Conservation (phyloP, 2,329 filamentous ascomycete genomes). For the Arthrobotrys pseudoclavata region DNA sequence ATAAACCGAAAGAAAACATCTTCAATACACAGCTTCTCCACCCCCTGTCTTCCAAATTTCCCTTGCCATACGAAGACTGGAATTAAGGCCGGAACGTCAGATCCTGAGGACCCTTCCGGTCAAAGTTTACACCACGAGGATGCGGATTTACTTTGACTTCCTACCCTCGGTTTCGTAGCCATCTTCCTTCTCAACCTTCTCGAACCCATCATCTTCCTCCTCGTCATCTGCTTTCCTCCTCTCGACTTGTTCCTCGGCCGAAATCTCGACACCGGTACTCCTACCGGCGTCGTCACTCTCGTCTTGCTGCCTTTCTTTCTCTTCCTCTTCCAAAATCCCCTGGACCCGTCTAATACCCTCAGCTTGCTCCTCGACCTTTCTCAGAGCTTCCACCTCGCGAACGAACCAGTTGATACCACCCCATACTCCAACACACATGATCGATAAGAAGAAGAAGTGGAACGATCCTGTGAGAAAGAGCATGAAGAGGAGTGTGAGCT, state of each 20-base stretch:
- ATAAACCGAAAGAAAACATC: slow-evolving; percentile 10
- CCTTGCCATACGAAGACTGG: not conserved
- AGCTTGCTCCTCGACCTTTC: slow-evolving; percentile 67
- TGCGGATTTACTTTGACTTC: slow-evolving; percentile 51
- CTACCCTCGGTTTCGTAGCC: slow-evolving; percentile 57
- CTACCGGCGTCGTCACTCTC: slow-evolving; percentile 68
- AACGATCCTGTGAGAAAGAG: slow-evolving; percentile 86
- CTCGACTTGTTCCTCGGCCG: slow-evolving; percentile 63
- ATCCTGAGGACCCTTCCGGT: not conserved
- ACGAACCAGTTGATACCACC: slow-evolving; percentile 98
- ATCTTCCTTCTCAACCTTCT: slow-evolving; percentile 59
- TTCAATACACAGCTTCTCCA: slow-evolving; percentile 10
- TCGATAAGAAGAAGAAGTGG: slow-evolving; percentile 86
- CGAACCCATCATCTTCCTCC: slow-evolving; percentile 68
- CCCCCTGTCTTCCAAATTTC: not conserved
- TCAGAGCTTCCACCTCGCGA: slow-evolving; percentile 70
- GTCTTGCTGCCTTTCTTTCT: slow-evolving; percentile 66
- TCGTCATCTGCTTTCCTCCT: slow-evolving; percentile 66
- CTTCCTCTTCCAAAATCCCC: slow-evolving; percentile 68
- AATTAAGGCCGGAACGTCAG: not conserved
- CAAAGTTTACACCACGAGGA: not conserved
- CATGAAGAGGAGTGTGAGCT: slow-evolving; percentile 80
- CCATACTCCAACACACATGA: slow-evolving; percentile 86
- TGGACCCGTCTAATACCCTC: slow-evolving; percentile 42
- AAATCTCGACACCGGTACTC: slow-evolving; percentile 67